A percentile compares a stretch with the other conserved stretches of the same genome.
Conservation (phyloP, 768 basidiomycete genomes). For the Coprinellus micaceus region DNA sequence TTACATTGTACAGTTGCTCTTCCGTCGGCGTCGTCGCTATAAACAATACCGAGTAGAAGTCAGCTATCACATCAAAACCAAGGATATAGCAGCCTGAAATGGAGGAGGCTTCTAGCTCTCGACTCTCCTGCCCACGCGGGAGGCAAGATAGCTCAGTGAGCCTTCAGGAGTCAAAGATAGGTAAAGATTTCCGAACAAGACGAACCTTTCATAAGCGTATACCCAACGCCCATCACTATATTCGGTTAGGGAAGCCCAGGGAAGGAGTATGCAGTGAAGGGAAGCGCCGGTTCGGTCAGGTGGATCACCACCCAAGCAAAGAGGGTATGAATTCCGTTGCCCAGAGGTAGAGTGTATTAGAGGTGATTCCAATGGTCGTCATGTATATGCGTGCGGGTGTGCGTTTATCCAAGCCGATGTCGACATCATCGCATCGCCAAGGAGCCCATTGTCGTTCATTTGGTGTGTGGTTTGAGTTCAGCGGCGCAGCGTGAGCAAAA, state of each 20-base stretch:
- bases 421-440: constrained; percentile 3
- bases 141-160: too few species aligned
- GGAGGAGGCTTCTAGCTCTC: too few species aligned
- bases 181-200: constrained; percentile 9
- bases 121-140: too few species aligned
- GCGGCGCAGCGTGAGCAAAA: background rate
- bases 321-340: background rate
- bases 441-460: constrained; percentile 1
- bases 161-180: too few species aligned
- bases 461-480: background rate
- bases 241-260: background rate
- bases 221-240: constrained; percentile 55
- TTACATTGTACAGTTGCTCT: constrained; percentile 52
- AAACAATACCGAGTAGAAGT: constrained; percentile 7
- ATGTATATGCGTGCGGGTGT: background rate
- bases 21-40: constrained; percentile 50
- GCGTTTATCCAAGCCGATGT: background rate
- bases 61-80: background rate
- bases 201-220: constrained; percentile 59
- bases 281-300: background rate
- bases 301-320: background rate
- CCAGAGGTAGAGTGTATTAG: background rate
- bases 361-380: background rate
- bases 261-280: background rate
- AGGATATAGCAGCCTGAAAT: background rate